phyloP scores from a whole-genome alignment of 441 rosid species.

The Syzygium malaccense region DNA sequence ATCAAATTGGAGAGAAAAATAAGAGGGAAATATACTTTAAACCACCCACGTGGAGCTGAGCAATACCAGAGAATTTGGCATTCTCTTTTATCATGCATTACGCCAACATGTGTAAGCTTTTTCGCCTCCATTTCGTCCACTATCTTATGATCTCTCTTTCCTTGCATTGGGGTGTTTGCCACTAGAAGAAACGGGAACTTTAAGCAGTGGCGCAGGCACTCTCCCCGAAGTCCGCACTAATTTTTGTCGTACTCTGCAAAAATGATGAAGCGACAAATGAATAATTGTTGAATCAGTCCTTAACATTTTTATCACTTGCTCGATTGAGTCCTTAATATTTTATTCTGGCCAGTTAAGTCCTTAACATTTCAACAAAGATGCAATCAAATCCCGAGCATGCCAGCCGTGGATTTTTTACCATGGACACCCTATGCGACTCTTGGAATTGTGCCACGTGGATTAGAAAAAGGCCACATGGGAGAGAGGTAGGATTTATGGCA shows the following conservation, averaged over 20 bases:
- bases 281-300: not conserved
- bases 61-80: not conserved
- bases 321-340: not conserved
- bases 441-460: not conserved
- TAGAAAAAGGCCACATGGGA: not conserved
- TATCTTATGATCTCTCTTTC: not conserved
- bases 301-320: not conserved
- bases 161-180: not conserved
- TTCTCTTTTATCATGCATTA: not conserved
- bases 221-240: not conserved
- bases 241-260: not conserved
- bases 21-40: not conserved
- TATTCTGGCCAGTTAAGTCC: not conserved
- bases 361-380: not conserved
- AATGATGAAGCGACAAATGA: not conserved
- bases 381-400: not conserved
- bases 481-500: not conserved
- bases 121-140: not conserved
- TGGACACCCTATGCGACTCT: not conserved
- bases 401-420: not conserved
- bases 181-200: not conserved
- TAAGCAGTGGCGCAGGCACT: not conserved
- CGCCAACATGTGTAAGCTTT: not conserved
- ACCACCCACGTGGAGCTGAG: not conserved
- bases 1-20: not conserved